A percentile compares a stretch with the other conserved stretches of the same genome.
These are phyloP conservation scores for Pilaira anomala DNA, from an alignment of 192 early-diverging fungal species.

Conservation along the genomic window DNA sequence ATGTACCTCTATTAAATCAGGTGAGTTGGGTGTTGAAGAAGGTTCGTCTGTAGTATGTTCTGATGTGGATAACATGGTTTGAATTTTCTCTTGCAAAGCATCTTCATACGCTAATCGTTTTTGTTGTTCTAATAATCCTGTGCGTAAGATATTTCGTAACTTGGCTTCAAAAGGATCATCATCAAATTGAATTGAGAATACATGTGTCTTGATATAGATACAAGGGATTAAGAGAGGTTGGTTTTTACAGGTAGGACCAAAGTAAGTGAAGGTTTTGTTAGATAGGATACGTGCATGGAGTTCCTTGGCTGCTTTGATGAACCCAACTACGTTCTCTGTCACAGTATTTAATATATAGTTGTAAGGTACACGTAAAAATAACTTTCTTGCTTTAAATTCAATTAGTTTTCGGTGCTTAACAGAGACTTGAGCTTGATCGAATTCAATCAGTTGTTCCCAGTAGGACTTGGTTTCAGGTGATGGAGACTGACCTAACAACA, in stretches of 20 bases:
- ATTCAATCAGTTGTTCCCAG: neutral
- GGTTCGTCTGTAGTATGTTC: neutral
- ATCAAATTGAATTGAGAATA: slow-evolving; percentile 29
- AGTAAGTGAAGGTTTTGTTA: neutral
- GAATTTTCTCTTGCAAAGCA: slow-evolving; percentile 24
- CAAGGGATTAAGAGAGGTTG: slow-evolving; percentile 3
- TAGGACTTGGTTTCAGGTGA: neutral
- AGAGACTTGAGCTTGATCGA: neutral
- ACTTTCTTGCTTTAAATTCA: neutral
- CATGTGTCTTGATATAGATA: slow-evolving; percentile 1
- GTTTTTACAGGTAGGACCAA: slow-evolving; percentile 17
- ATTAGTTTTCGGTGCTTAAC: neutral
- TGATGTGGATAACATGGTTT: neutral
- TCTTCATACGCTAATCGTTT: slow-evolving; percentile 26
- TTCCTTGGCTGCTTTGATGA: slow-evolving; percentile 21
- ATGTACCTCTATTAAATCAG: slow-evolving; percentile 1
- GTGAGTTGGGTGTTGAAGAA: neutral
- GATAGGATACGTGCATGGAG: slow-evolving; percentile 9
- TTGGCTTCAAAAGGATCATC: slow-evolving; percentile 40
- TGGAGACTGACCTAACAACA: neutral
- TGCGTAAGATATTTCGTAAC: slow-evolving; percentile 23
- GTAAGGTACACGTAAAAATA: slow-evolving; percentile 23
- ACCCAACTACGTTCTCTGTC: slow-evolving; percentile 8
- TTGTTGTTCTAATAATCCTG: slow-evolving; percentile 28
- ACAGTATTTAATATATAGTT: slow-evolving; percentile 25